Percentiles rank a stretch among this genome's conserved stretches.
Evolutionary conservation across 148 eudicot genomes (phyloP).

Genomic region (Dianthus caryophyllus): DNA sequence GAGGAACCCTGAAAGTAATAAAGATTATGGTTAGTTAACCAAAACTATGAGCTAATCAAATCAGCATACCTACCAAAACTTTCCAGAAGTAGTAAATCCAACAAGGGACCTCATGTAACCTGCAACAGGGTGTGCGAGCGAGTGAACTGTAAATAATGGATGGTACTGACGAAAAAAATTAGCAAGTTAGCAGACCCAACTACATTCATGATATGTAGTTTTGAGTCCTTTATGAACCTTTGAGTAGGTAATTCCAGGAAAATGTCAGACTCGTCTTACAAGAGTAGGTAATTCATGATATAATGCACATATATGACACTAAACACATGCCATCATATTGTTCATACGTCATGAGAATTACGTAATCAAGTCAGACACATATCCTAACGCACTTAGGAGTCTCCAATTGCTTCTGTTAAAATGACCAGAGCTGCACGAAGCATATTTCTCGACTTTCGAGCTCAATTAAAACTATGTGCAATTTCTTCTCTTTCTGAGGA

Average conservation of each 20-base stretch:
- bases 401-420: not conserved
- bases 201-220: slow-evolving; percentile 6
- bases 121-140: slow-evolving; percentile 30
- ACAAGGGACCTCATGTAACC: slow-evolving; percentile 26
- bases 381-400: not conserved
- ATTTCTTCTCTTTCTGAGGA: not conserved
- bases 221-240: slow-evolving; percentile 10
- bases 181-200: not conserved
- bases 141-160: slow-evolving; percentile 15
- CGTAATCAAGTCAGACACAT: not conserved
- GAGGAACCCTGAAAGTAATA: not conserved
- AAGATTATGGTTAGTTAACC: not conserved
- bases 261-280: not conserved
- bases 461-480: not conserved
- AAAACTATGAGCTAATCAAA: slow-evolving; percentile 13
- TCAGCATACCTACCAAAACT: slow-evolving; percentile 28
- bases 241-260: slow-evolving; percentile 5
- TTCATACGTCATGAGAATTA: not conserved
- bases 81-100: slow-evolving; percentile 25
- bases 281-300: not conserved
- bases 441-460: not conserved
- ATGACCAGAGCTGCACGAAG: not conserved
- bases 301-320: not conserved
- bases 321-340: not conserved
- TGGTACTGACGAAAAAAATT: slow-evolving; percentile 1